phyloP scores from a whole-genome alignment of 108 stramenopile genomes.

The Cyclotella baltica region DNA sequence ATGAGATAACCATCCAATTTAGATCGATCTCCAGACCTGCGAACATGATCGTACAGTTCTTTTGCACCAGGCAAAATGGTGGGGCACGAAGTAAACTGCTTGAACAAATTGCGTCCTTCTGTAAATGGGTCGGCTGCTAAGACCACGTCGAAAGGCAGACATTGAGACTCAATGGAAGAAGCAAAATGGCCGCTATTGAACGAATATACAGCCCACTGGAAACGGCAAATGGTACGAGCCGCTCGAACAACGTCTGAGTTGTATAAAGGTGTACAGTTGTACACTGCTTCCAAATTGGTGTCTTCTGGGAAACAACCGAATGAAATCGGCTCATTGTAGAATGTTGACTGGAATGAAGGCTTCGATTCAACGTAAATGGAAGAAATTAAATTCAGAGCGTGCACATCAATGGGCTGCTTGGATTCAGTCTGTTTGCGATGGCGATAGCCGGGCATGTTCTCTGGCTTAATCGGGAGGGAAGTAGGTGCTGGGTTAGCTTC shows the following conservation, averaged over 20 bases:
- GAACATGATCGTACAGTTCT: conserved; percentile 8
- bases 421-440: background rate
- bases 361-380: background rate
- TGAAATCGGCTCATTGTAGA: background rate
- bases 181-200: conserved; percentile 19
- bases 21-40: background rate
- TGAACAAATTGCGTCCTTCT: background rate
- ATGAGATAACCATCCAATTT: conserved; percentile 6
- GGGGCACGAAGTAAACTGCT: background rate
- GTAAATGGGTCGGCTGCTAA: background rate
- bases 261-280: background rate
- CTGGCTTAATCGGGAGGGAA: background rate
- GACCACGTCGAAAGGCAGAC: background rate
- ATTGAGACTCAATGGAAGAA: background rate
- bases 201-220: conserved; percentile 18
- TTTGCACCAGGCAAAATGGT: background rate
- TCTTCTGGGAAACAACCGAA: background rate
- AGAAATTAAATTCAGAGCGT: background rate
- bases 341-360: background rate
- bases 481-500: background rate
- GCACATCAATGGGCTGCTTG: background rate
- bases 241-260: background rate
- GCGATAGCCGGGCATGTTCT: background rate
- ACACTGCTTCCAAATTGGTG: too few relatives aligned
- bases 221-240: background rate